Evolutionary conservation across 352 stramenopile species (phyloP), one percentile per base, ranked within the genome.

Genomic region (Phytophthora palmivora): DNA sequence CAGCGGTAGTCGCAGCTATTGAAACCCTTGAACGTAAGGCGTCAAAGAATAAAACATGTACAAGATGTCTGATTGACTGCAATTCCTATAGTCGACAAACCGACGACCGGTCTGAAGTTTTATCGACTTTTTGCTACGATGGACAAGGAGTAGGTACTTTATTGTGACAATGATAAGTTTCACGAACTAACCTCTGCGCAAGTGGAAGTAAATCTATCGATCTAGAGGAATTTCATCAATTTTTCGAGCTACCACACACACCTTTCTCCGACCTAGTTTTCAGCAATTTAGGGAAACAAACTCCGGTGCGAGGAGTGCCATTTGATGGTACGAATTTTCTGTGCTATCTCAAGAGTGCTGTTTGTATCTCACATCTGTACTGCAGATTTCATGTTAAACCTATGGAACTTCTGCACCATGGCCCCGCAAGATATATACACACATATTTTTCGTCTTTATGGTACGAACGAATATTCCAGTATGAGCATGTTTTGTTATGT

Each of bases 401-500:
- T 83, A 2, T 88, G 79, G 79, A 88, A 82, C 28, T 83, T 86
- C 37, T 86, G 79, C 34, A 84, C 76, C 3, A 88, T 88, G 78
- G 59, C 53, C 10, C 9, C 38, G 6, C 57, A 66, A 42, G 69
- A 82, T 22, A 54, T 88, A 19, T 64, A 75, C 30, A 63, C 49
- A 0, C 63, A 79, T 26, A 56, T 88, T 1, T 88, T 84, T 50
- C 55, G 57, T 36, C 67, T 88, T n/a, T 84, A 84, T 39, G 74
- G 74, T 79, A 42, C 19, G 51, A 19, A 42, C 19, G 51, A 19
- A 58, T 10, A 21, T 38, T 9, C 0, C n/a, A 30, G 6, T 18
- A 32, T 14, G 5, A 44, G 33, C 3, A 49, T 16, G 9, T 55
- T 22, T 53, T 34, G 37, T 30, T 36, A 7, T 15, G 28, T 21